Evolutionary conservation across 108 stramenopile genomes (phyloP), one percentile per base, ranked within the genome.

Genomic region (Poteriospumella lacustris): DNA sequence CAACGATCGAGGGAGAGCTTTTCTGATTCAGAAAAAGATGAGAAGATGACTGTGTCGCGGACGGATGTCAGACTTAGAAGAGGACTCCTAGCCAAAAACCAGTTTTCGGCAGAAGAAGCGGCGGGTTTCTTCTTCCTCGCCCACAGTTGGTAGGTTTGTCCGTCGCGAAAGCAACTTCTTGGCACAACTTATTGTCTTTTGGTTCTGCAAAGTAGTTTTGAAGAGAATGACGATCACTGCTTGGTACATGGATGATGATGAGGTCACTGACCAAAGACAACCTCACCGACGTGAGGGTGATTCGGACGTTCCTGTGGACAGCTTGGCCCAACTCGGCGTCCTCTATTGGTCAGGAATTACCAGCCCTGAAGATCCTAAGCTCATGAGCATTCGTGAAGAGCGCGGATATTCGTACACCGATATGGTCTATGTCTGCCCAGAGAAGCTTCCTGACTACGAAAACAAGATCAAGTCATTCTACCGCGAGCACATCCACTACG

Each of bases 401-500:
- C 85, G 88, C 15, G 91, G 91, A 2, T 92, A 92, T 68, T 84
- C 84, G 58, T 95, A 95, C 80, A 88, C 91, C 34, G 96, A 97
- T 84, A 93, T 94, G 62, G 91, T 95, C 80, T 91, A 91, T 36
- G 86, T 94, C 68, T 90, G 88, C 75, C 93, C 93, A 40, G 96
- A 96, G 34, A 92, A 85, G 73, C 82, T 95, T 15, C 90, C 92
- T 2, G 90, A 89, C 60, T 96, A 91, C 70, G 95, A 96, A 28
- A 83, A 83, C 15, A 96, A 94, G 77, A 89, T 96, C 80, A 93
- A 92, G 84, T 80, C 87, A 1, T 96, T 96, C 87, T 91, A 93
- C 85, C 91, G 94, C 75, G 96, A 97, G 87, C 96, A 97, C 83
- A 95, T 96, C 77, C 95, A 97, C 79, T 89, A 91, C 76, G 96